Base-by-base conservation (phyloP, 306 rosid genomes). In the Rosa chinensis region DNA sequence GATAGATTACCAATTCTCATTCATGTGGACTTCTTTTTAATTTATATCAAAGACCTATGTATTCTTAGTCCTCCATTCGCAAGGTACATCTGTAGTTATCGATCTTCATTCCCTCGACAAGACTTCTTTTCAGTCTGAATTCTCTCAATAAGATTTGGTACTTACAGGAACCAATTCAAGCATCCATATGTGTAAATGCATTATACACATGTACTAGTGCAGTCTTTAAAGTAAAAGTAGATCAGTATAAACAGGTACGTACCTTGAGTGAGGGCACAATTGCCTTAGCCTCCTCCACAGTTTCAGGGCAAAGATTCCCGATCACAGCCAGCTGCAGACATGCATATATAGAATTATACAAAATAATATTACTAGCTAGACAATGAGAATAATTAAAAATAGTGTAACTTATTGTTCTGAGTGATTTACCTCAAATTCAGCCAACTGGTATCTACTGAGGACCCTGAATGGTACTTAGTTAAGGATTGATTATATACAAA, bases 271-370 rank as follows among this genome's bases (percentile, higher is more conserved):
- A 76, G 73, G 82, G 75, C 49, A 81, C 62, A 75, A 55, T 28
- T 37, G 70, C 52, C 64, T 67, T 43, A 37, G 72, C 80, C 81
- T 86, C 83, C 50, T 84, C 81, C 50, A 79, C 81, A n/a, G 73
- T 71, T 63, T 87, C 79, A 52, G 74, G 84, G 76, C 77, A 82
- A 69, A 84, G 78, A 66, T 79, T 82, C 74, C 81, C 86, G 44
- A 61, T 70, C 66, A 80, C 76, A 72, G 78, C 82, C 77, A 84
- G 80, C 85, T 78, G 76, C 66, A 17, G 2, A 5, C 21, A 52
- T 23, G 47, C 47, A 44, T 44, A 44, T 8, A 44, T 44, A 44
- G 47, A 44, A 44, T 44, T 10, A 44, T 44, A 8, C 56, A 12
- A 18, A 64, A 9, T 45, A 61, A 45, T 56, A 17, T 11, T 10